Conservation (phyloP, 345 rosid genomes). For the Excoecaria agallocha region DNA sequence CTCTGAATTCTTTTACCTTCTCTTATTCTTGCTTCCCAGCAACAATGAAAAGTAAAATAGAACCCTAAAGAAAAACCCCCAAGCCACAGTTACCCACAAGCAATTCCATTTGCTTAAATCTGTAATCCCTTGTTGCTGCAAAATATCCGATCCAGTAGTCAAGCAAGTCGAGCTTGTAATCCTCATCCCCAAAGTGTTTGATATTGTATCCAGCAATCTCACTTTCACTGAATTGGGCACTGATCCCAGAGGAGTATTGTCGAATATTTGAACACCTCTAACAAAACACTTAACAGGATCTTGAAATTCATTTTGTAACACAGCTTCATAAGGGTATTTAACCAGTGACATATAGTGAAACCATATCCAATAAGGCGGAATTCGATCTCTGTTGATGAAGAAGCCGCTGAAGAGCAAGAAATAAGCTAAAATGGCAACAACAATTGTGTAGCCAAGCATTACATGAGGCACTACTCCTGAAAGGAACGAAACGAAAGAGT, state of each 20-base stretch:
- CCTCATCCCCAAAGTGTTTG: conserved; percentile 50
- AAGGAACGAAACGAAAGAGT: conserved; percentile 86
- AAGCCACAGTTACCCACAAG: conserved; percentile 72
- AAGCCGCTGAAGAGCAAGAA: conserved; percentile 93
- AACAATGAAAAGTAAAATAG: conserved; percentile 74
- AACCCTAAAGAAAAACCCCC: conserved; percentile 84
- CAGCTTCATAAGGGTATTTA: conserved; percentile 88
- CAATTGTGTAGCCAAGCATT: conserved; percentile 88
- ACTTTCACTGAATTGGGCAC: conserved; percentile 51
- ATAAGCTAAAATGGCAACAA: conserved; percentile 83
- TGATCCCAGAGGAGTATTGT: conserved; percentile 66
- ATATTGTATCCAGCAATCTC: conserved; percentile 44
- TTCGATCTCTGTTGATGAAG: conserved; percentile 83
- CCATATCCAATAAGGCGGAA: conserved; percentile 91
- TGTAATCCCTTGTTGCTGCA: conserved; percentile 63
- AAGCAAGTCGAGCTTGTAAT: conserved; percentile 79
- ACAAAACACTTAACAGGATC: conserved; percentile 69
- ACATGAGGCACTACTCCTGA: conserved; percentile 92
- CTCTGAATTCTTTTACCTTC: conserved; percentile 36
- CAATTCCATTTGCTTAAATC: conserved; percentile 81
- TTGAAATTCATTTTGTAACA: conserved; percentile 71
- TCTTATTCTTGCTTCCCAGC: conserved; percentile 91
- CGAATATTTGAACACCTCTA: conserved; percentile 77
- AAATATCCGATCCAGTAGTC: conserved; percentile 66
- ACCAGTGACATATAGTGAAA: conserved; percentile 90